Base-by-base conservation (phyloP, 345 rosid genomes). In the Carallia pectinifolia region DNA sequence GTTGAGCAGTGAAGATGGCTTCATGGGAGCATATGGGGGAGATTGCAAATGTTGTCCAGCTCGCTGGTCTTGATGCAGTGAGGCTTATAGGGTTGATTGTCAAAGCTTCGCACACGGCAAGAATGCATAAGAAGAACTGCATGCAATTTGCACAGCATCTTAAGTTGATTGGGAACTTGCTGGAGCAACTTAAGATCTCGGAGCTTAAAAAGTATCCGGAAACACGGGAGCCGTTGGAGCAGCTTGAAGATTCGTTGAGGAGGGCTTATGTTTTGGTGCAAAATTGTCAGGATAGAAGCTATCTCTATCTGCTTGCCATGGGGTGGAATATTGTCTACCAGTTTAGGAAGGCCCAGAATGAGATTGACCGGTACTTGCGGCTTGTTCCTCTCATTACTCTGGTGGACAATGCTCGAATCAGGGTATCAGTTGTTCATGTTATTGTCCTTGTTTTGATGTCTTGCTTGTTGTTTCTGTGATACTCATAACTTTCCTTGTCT, bases 271-370 rank as follows among this genome's bases (percentile, higher is more conserved):
- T 92, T 44, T 74, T 95, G 70, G 96, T 95, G 29, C 87, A 90
- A 23, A 95, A 96, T 53, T 95, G 98, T 64, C 93, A 93, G 65
- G 99, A 95, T 68, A 75, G 90, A 67, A 95, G 99, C 71, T 95
- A 90, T 77, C 91, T 95, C 15, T 95, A 95, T 77, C 79, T 95
- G 85, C 81, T 95, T 61, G 99, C 99, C 29, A 92, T 92, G 99
- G 99, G 99, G 1, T 95, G 99, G 99, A 95, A 92, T 81, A 92
- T 95, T 39, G 99, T 95, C 58, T 95, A 95, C 54, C 99, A 95
- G 78, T 95, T 95, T 68, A 81, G 97, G 74, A 95, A 86, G 81
- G 96, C 95, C 17, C 99, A 92, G 80, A 88, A 81, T 74, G 99
- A 95, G 89, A 95, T 95, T 53, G 99, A 95, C 72, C 89, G 88